A percentile compares a stretch with the other conserved stretches of the same genome.
phyloP scores from a whole-genome alignment of 164 flowering plant species.

The Tetracentron sinense region DNA sequence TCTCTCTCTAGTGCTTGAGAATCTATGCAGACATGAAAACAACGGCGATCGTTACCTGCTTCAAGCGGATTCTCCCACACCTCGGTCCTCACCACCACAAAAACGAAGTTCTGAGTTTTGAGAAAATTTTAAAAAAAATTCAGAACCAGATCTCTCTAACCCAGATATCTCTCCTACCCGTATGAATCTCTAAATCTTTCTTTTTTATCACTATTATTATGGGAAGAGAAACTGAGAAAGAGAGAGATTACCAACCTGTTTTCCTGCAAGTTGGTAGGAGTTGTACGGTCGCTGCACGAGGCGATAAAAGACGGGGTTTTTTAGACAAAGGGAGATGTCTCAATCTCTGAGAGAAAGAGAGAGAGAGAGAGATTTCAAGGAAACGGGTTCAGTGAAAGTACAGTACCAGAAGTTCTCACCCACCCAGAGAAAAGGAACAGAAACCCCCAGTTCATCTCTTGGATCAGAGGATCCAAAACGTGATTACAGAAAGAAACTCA shows the following conservation, averaged over 20 bases:
- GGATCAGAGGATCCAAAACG: background rate
- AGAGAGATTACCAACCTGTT: conserved; percentile 1
- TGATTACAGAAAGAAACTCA: background rate
- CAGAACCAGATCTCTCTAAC: background rate
- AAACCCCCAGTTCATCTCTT: background rate
- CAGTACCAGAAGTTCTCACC: conserved; percentile 1
- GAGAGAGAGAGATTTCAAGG: background rate
- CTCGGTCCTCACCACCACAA: background rate
- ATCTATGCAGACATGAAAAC: conserved; percentile 21
- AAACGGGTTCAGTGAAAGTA: background rate
- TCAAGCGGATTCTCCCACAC: background rate
- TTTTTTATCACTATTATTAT: background rate
- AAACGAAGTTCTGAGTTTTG: background rate
- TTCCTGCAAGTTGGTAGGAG: background rate
- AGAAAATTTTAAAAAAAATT: too few species aligned
- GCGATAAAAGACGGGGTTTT: background rate
- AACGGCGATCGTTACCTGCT: conserved; percentile 19
- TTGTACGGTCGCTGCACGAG: conserved; percentile 11
- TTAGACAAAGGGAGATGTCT: conserved; percentile 6
- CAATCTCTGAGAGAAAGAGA: conserved; percentile 6
- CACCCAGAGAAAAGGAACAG: conserved; percentile 1
- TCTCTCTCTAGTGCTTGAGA: conserved; percentile 18
- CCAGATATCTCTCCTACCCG: background rate
- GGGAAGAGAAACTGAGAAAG: background rate
- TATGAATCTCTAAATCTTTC: background rate